Base-by-base conservation (phyloP, 495 filamentous ascomycete species). In the Penicillium lividum region DNA sequence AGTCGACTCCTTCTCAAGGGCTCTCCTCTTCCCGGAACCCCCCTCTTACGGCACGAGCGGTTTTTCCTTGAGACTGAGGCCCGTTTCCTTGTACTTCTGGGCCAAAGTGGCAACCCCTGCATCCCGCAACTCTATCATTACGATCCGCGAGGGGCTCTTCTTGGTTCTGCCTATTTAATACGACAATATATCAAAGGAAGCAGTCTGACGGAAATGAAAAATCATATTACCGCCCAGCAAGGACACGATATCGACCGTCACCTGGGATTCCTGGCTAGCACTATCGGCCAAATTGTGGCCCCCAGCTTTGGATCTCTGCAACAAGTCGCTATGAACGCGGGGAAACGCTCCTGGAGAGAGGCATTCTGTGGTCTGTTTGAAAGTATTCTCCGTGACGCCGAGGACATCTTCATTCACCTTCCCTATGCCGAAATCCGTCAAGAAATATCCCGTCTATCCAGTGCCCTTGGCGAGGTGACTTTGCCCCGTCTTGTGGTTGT, bases 341-440 rank as follows among this genome's bases (percentile, higher is more conserved):
- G 84, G 4, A 82, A 75, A 48, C 58, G 56, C 7, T 82, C 79
- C 9, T 92, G 89, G 89, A 69, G 77, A 45, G 80, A 84, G 40
- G 81, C 81, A 1, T 90, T 91, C 59, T 68, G 77, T 27, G 60
- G 68, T 3, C 73, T 92, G 42, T 75, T 89, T 11, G 89, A 91
- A 60, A 71, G 79, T 4, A 70, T 84, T 13, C 73, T 91, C 28
- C 83, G 84, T 18, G 89, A 91, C 63, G 85, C 80, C 13, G 89
- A 92, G 62, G 89, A 91, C 54, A 84, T 84, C 71, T 77, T 86
- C 33, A 79, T 92, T 51, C 76, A 81, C 50, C 67, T 91, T 13
- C 87, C 88, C 2, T 91, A 91, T 64, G 77, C 79, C 15, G 71
- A 80, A 53, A 82, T 92, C 47, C 79, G 88, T 36, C 73, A 79